Evolutionary conservation across 2,329 filamentous ascomycete species (phyloP).

Genomic region (Leptographium radiaticola): DNA sequence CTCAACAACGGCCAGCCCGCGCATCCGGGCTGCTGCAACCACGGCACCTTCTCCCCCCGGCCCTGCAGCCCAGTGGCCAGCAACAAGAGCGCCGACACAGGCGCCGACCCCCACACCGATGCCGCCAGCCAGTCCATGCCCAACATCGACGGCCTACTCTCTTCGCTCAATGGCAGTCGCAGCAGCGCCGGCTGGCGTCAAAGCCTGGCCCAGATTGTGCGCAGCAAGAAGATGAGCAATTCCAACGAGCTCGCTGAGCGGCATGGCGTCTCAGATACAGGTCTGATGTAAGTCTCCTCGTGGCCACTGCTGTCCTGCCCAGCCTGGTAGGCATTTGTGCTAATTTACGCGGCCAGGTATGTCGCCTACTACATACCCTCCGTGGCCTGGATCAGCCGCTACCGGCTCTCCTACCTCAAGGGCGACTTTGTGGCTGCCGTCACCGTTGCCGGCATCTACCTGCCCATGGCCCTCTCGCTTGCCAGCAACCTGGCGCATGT

Average conservation of each 20-base stretch:
- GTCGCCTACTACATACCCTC: constrained; percentile 87
- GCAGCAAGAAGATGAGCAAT: constrained; percentile 52
- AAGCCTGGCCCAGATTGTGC: constrained; percentile 22
- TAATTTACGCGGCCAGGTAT: constrained; percentile 43
- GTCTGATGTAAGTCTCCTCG: constrained; percentile 48
- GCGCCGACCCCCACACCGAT: constrained; percentile 15
- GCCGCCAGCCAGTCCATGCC: constrained; percentile 16
- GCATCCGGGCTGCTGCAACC: constrained; percentile 43
- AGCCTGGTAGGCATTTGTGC: background rate
- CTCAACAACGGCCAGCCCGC: constrained; percentile 22
- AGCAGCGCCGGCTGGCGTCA: constrained; percentile 32
- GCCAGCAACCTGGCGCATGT: constrained; percentile 87
- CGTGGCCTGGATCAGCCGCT: constrained; percentile 81
- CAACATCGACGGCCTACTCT: constrained; percentile 25
- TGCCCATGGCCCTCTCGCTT: constrained; percentile 91
- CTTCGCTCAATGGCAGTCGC: constrained; percentile 24
- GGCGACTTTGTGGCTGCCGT: constrained; percentile 81
- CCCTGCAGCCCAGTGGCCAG: constrained; percentile 35
- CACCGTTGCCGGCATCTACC: constrained; percentile 97
- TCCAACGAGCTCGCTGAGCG: constrained; percentile 58
- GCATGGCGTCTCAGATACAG: constrained; percentile 61
- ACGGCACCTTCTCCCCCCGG: constrained; percentile 66
- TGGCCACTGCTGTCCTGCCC: background rate
- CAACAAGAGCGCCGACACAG: constrained; percentile 18
- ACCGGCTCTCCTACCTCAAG: constrained; percentile 65